These are phyloP conservation scores for Paraphoma sp. DNA, from an alignment of 2,329 filamentous ascomycete species.

Conservation along the genomic window DNA sequence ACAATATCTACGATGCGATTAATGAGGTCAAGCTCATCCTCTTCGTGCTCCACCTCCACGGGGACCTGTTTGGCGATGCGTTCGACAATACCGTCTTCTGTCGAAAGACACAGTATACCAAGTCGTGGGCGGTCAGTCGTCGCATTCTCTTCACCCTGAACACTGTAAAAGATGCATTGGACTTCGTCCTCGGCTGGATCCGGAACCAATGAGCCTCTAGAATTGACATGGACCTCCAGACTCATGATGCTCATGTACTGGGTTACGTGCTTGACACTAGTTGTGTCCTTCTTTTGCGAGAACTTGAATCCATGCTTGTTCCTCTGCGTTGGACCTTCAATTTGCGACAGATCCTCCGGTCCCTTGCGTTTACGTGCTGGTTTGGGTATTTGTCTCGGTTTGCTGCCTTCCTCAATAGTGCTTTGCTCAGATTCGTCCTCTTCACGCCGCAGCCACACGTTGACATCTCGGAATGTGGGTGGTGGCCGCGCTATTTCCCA, in stretches of 20 bases:
- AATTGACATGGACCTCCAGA: constrained; percentile 90
- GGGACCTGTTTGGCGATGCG: constrained; percentile 68
- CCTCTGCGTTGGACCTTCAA: constrained; percentile 85
- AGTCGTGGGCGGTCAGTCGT: constrained; percentile 63
- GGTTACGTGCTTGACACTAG: constrained; percentile 79
- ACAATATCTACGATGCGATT: constrained; percentile 88
- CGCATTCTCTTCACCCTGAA: constrained; percentile 75
- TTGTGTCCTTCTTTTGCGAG: constrained; percentile 75
- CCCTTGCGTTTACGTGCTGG: constrained; percentile 18
- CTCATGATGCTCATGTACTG: constrained; percentile 98
- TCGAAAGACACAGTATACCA: constrained; percentile 76
- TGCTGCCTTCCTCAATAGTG: background rate
- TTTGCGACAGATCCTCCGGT: constrained; percentile 71
- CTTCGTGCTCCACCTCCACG: constrained; percentile 74
- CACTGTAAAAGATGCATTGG: constrained; percentile 86
- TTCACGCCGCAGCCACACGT: constrained; percentile 66
- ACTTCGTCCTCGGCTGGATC: constrained; percentile 92
- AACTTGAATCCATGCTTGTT: constrained; percentile 86
- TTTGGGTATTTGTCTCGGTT: constrained; percentile 17
- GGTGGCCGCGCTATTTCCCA: constrained; percentile 81
- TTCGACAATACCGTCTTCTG: constrained; percentile 63
- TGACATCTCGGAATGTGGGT: constrained; percentile 73
- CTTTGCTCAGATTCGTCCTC: constrained; percentile 16
- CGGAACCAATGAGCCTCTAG: constrained; percentile 77
- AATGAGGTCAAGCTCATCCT: constrained; percentile 83